These are phyloP conservation scores for Ogataea ganodermae DNA, from an alignment of 805 yeast species.

Conservation along the genomic window DNA sequence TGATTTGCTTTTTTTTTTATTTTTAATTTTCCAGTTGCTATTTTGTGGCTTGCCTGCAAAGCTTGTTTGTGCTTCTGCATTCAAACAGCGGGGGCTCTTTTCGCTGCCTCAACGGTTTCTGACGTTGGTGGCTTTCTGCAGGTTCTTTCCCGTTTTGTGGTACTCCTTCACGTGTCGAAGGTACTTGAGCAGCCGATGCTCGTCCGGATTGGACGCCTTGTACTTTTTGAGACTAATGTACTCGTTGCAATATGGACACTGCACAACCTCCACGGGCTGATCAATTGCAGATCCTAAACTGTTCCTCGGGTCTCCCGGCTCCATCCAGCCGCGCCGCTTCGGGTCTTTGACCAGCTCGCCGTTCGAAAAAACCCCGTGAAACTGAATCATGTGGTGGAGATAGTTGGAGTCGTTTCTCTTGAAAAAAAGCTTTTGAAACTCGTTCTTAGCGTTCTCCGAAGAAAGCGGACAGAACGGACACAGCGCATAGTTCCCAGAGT, in stretches of 20 bases:
- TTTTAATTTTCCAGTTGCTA: not conserved
- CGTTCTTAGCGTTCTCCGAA: conserved; percentile 18
- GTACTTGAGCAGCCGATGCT: conserved; percentile 31
- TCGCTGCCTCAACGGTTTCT: conserved; percentile 1
- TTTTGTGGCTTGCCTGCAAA: not conserved
- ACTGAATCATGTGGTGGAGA: conserved; percentile 35
- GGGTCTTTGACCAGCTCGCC: conserved; percentile 32
- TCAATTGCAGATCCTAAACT: not conserved
- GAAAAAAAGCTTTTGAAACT: conserved; percentile 25
- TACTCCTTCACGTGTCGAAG: conserved; percentile 32
- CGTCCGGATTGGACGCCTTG: conserved; percentile 19
- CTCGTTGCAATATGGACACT: conserved; percentile 31
- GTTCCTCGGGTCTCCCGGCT: conserved; percentile 8
- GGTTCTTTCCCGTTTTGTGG: conserved; percentile 32
- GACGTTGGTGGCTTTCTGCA: conserved; percentile 14
- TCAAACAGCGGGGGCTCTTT: not conserved
- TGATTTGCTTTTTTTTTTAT: not conserved
- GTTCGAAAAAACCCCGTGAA: conserved; percentile 36
- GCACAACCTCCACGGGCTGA: conserved; percentile 27
- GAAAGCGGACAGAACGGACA: conserved; percentile 33
- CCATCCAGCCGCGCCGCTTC: conserved; percentile 25
- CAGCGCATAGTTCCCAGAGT: conserved; percentile 30
- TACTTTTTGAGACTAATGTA: conserved; percentile 24
- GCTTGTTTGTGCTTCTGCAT: not conserved
- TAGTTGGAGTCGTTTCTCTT: conserved; percentile 34